Evolutionary conservation across 768 basidiomycete genomes (phyloP).

Genomic region (Austroboletus eburneus): DNA sequence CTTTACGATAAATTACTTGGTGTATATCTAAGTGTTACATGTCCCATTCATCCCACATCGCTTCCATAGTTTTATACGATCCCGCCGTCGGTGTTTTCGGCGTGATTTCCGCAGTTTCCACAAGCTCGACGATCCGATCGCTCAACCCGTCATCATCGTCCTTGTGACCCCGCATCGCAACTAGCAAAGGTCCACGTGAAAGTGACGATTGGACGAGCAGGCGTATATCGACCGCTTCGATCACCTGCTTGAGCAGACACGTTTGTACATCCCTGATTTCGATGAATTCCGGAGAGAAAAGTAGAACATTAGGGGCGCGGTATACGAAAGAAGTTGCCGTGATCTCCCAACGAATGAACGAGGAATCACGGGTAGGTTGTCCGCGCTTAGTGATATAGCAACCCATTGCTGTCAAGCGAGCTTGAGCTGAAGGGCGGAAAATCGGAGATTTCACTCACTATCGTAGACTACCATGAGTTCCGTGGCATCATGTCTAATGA

Average conservation of each 20-base stretch:
- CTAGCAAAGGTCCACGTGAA: constrained; percentile 44
- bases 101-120: constrained; percentile 61
- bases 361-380: constrained; percentile 52
- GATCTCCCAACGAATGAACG: constrained; percentile 77
- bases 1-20: constrained; percentile 15
- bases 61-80: constrained; percentile 14
- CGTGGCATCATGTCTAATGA: constrained; percentile 48
- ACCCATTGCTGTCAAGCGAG: constrained; percentile 53
- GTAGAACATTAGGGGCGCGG: constrained; percentile 60
- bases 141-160: constrained; percentile 54
- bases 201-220: constrained; percentile 45
- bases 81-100: constrained; percentile 29
- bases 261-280: constrained; percentile 66
- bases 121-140: constrained; percentile 63
- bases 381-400: constrained; percentile 75
- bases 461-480: constrained; percentile 76
- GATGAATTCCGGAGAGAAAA: constrained; percentile 72
- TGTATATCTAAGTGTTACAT: constrained; percentile 35
- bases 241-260: constrained; percentile 75
- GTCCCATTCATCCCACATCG: constrained; percentile 73
- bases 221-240: constrained; percentile 68
- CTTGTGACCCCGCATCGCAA: constrained; percentile 59
- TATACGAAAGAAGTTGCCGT: constrained; percentile 58
- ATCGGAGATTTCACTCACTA: constrained; percentile 39
- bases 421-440: constrained; percentile 1